phyloP scores from a whole-genome alignment of 495 filamentous ascomycete genomes.

The Aspergillus taichungensis region DNA sequence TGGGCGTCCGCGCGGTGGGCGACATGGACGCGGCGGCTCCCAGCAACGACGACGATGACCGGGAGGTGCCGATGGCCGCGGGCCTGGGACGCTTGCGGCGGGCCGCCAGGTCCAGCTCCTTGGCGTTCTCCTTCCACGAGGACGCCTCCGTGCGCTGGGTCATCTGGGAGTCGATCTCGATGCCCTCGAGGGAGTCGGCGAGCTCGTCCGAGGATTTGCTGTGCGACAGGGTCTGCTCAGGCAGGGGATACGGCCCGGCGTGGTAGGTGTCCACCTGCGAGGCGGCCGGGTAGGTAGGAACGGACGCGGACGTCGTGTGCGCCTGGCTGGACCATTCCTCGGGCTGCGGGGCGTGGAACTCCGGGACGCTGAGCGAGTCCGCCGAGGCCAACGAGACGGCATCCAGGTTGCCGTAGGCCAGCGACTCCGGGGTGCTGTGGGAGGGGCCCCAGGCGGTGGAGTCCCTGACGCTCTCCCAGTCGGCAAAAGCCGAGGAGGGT shows the following conservation, averaged over 20 bases:
- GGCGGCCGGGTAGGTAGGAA: slow-evolving; percentile 13
- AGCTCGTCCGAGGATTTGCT: slow-evolving; percentile 37
- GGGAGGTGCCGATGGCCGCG: slow-evolving; percentile 42
- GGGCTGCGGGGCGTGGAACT: slow-evolving; percentile 7
- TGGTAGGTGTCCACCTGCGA: slow-evolving; percentile 22
- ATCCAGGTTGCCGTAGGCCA: slow-evolving; percentile 16
- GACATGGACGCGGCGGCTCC: slow-evolving; percentile 33
- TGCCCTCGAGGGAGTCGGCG: slow-evolving; percentile 27
- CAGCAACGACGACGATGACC: slow-evolving; percentile 26
- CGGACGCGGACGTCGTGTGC: slow-evolving; percentile 14
- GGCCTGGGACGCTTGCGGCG: slow-evolving; percentile 46
- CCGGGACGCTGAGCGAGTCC: slow-evolving; percentile 17
- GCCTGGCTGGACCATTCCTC: slow-evolving; percentile 25
- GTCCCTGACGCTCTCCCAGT: slow-evolving; percentile 26
- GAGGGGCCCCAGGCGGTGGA: slow-evolving; percentile 9
- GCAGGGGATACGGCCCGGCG: slow-evolving; percentile 28
- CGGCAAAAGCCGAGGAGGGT: slow-evolving; percentile 19
- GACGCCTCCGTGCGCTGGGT: slow-evolving; percentile 16
- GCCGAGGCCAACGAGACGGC: slow-evolving; percentile 22
- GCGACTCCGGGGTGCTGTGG: too few species aligned
- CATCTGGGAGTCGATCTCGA: slow-evolving; percentile 33
- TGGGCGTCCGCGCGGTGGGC: slow-evolving; percentile 28
- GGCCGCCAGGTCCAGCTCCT: slow-evolving; percentile 45
- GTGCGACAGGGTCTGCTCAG: slow-evolving; percentile 25
- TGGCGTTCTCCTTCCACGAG: slow-evolving; percentile 32